phyloP scores from a whole-genome alignment of 192 early-diverging fungal genomes.

The Coemansia sp. region DNA sequence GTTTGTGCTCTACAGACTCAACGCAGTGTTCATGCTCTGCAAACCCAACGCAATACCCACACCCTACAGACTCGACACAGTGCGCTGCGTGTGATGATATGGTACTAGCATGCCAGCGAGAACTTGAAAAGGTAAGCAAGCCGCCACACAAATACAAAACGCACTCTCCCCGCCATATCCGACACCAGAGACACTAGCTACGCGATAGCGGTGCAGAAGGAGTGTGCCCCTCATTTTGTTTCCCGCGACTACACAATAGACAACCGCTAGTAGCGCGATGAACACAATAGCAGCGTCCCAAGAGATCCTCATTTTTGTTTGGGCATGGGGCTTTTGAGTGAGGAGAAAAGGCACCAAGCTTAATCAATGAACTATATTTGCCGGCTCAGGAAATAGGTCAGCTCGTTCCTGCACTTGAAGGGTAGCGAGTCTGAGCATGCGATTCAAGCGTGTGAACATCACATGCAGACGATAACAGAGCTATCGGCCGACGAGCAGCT shows the following conservation, averaged over 20 bases:
- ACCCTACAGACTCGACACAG: background rate
- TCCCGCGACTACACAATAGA: background rate
- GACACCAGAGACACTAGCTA: no score
- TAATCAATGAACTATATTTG: background rate
- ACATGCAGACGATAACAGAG: conserved; percentile 13
- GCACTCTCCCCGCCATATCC: background rate
- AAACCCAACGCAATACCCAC: conserved; percentile 3
- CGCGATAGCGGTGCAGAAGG: background rate
- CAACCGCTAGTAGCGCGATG: background rate
- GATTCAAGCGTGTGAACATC: conserved; percentile 38
- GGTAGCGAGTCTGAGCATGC: conserved; percentile 31
- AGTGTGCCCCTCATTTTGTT: background rate
- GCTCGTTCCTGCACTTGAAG: conserved; percentile 42
- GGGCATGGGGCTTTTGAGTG: background rate
- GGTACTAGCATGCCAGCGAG: conserved; percentile 15
- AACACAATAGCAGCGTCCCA: background rate
- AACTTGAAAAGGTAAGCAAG: conserved; percentile 44
- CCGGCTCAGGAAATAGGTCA: conserved; percentile 20
- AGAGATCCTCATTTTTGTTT: conserved; percentile 2
- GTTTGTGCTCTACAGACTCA: conserved; percentile 10
- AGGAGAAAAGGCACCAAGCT: background rate
- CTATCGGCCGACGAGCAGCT: conserved; percentile 34
- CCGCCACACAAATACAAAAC: background rate
- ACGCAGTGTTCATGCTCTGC: conserved; percentile 1
- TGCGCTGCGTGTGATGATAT: conserved; percentile 26